phyloP scores from a whole-genome alignment of 768 basidiomycete genomes.

The Amyloporia xantha region DNA sequence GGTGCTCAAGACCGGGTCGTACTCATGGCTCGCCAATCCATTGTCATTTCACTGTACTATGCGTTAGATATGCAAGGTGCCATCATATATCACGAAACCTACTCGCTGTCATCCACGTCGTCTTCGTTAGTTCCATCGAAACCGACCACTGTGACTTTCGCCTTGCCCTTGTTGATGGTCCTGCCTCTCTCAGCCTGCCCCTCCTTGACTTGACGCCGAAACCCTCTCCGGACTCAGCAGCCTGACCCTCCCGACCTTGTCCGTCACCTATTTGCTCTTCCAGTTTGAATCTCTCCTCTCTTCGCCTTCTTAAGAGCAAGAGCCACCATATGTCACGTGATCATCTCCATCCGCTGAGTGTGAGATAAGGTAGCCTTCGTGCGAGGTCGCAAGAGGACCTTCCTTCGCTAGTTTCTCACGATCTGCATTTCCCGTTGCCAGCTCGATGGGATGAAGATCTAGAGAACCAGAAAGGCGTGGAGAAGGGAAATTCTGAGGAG shows the following conservation, averaged over 20 bases:
- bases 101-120: conserved; percentile 68
- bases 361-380: conserved; percentile 87
- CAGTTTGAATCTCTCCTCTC: conserved; percentile 55
- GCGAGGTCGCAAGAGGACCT: conserved; percentile 83
- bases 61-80: conserved; percentile 3
- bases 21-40: conserved; percentile 94
- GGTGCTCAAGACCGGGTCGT: conserved; percentile 84
- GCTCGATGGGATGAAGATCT: conserved; percentile 40
- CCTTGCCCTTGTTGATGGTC: conserved; percentile 74
- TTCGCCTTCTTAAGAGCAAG: conserved; percentile 86
- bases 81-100: too few relatives aligned
- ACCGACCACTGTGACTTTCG: conserved; percentile 69
- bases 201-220: conserved; percentile 3
- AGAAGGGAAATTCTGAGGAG: conserved; percentile 53
- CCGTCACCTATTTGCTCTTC: too few relatives aligned
- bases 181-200: conserved; percentile 56
- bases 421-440: conserved; percentile 41
- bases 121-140: conserved; percentile 77
- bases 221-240: conserved; percentile 3
- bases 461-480: conserved; percentile 65
- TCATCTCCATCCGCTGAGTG: conserved; percentile 93
- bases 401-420: conserved; percentile 68
- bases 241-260: too few relatives aligned
- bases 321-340: conserved; percentile 99
- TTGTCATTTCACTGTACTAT: conserved; percentile 39